phyloP scores from a whole-genome alignment of 176 grass and related monocot genomes.

The Dactylis glomerata region DNA sequence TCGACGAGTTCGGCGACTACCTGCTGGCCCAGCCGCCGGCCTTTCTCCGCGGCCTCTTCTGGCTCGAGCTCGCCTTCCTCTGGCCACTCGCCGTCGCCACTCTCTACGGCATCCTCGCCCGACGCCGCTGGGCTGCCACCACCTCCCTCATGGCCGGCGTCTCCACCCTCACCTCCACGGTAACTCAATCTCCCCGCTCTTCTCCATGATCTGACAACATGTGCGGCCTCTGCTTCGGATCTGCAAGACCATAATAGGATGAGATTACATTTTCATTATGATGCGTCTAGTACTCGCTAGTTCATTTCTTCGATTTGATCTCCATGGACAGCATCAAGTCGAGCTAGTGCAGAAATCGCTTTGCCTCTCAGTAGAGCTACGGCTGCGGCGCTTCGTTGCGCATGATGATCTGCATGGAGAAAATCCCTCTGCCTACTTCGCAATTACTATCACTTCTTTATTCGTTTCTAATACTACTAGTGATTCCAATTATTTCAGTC shows the following conservation, averaged over 20 bases:
- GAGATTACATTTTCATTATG: no score
- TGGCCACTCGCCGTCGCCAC: not conserved
- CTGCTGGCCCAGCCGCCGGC: not conserved
- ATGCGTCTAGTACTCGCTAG: no score
- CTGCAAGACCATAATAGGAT: no score
- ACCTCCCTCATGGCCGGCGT: not conserved
- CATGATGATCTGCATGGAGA: not conserved
- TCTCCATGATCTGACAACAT: not conserved
- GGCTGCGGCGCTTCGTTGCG: no score
- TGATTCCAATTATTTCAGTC: constrained; percentile 38
- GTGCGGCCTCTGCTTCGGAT: not conserved
- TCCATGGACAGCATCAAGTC: not conserved
- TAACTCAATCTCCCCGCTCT: not conserved
- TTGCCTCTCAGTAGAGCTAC: not conserved
- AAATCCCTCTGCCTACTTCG: no score
- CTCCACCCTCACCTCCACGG: not conserved
- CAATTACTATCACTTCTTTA: no score
- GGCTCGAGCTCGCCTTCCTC: not conserved
- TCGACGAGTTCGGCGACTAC: not conserved
- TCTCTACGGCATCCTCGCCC: not conserved
- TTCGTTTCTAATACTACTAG: not conserved
- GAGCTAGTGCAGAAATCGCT: not conserved
- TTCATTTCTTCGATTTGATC: not conserved
- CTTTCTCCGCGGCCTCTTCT: not conserved
- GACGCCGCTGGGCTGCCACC: not conserved